Evolutionary conservation across 345 rosid species (phyloP).

Genomic region (Brassica incana): DNA sequence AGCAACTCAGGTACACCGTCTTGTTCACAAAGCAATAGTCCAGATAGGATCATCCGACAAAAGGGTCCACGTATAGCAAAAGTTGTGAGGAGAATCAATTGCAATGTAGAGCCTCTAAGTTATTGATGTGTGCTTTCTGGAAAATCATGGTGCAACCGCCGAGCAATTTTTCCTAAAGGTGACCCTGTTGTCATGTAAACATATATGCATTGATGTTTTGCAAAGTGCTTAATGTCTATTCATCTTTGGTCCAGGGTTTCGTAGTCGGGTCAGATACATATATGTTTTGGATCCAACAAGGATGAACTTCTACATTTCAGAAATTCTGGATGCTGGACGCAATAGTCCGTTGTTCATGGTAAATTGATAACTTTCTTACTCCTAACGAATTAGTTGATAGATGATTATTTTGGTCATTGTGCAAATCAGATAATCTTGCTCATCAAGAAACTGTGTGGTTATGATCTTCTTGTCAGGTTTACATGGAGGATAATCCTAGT

Average conservation of each 20-base stretch:
- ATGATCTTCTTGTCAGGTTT: constrained; percentile 59
- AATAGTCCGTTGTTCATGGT: constrained; percentile 83
- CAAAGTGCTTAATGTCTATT: not conserved
- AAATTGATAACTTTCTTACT: constrained; percentile 14
- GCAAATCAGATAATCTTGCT: not conserved
- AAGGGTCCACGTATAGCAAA: constrained; percentile 99
- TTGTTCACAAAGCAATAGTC: constrained; percentile 46
- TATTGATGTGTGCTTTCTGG: constrained; percentile 75
- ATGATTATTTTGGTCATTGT: too few species aligned
- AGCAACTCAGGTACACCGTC: too few species aligned
- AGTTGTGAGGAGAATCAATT: constrained; percentile 46
- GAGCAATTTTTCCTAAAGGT: constrained; percentile 92
- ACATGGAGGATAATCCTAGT: constrained; percentile 64
- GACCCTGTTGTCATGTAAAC: constrained; percentile 5
- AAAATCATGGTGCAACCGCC: constrained; percentile 80
- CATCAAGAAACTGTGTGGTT: constrained; percentile 54
- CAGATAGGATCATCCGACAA: constrained; percentile 70
- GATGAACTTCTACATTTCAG: constrained; percentile 34
- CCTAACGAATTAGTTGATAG: constrained; percentile 36
- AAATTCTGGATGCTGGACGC: constrained; percentile 44
- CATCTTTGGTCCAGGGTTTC: constrained; percentile 70
- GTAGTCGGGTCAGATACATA: constrained; percentile 78
- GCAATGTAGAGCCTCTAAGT: constrained; percentile 54
- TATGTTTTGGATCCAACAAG: constrained; percentile 78
- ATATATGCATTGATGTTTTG: too few species aligned